Conservation (phyloP, 345 rosid species). For the Eutrema yunnanense region DNA sequence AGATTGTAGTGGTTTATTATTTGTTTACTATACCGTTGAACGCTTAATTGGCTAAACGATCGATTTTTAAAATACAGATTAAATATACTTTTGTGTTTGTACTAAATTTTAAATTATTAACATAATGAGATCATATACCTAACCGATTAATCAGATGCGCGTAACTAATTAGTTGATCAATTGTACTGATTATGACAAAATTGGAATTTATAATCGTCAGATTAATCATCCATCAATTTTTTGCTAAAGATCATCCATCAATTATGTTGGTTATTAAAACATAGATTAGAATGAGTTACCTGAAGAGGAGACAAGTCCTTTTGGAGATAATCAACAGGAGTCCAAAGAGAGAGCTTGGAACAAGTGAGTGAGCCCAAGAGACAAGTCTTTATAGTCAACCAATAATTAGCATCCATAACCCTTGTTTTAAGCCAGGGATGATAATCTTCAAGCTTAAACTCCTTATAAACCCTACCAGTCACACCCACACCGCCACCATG, state of each 20-base stretch:
- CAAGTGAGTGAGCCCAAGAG: constrained; percentile 70
- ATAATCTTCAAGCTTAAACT: constrained; percentile 64
- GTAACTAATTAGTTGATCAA: neutral
- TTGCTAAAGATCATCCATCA: neutral
- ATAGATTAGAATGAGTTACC: constrained; percentile 31
- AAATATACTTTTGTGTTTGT: neutral
- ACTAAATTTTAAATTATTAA: neutral
- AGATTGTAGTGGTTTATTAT: no score
- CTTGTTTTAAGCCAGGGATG: constrained; percentile 75
- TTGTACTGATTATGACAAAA: neutral
- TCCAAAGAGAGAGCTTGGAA: constrained; percentile 59
- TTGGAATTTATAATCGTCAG: neutral
- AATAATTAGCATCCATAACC: constrained; percentile 46
- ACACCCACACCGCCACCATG: constrained; percentile 73
- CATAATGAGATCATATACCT: neutral
- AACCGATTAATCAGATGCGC: neutral
- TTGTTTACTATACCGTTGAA: no score
- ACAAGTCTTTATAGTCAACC: constrained; percentile 70
- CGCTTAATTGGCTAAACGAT: neutral
- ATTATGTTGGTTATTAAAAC: neutral
- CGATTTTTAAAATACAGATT: neutral
- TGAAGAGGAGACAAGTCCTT: constrained; percentile 69
- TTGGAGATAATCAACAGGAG: constrained; percentile 70
- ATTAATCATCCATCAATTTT: neutral
- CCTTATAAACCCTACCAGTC: constrained; percentile 63